A percentile compares a stretch with the other conserved stretches of the same genome.
These are phyloP conservation scores for Malus fusca DNA, from an alignment of 306 rosid genomes.

Conservation along the genomic window DNA sequence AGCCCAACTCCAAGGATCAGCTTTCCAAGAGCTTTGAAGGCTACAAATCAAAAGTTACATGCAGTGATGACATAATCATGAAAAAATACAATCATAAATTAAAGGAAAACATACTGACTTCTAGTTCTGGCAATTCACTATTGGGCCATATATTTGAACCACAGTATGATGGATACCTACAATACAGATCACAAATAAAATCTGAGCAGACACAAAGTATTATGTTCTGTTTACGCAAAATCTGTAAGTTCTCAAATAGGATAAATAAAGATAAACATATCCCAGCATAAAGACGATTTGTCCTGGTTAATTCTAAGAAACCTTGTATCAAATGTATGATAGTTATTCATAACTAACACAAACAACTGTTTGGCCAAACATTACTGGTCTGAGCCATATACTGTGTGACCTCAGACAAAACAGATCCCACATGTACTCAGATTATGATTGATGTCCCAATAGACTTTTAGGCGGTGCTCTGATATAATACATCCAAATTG, in stretches of 20 bases:
- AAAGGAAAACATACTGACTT: too few relatives aligned
- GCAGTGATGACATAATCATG: conserved; percentile 14
- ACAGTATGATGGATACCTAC: conserved; percentile 73
- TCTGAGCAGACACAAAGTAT: conserved; percentile 7
- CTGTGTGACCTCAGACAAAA: conserved; percentile 2
- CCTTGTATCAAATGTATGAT: background rate
- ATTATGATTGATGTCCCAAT: background rate
- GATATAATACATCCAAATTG: too few relatives aligned
- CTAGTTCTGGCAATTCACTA: too few relatives aligned
- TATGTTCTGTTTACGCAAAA: background rate
- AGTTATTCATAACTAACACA: background rate
- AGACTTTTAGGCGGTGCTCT: conserved; percentile 11
- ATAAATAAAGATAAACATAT: background rate
- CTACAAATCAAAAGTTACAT: conserved; percentile 32
- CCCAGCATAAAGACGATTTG: background rate
- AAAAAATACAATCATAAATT: background rate
- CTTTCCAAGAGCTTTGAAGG: conserved; percentile 91
- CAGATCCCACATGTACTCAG: background rate
- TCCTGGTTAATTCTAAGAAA: background rate
- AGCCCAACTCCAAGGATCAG: conserved; percentile 85
- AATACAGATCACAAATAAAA: conserved; percentile 16
- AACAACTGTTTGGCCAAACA: background rate
- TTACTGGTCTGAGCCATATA: conserved; percentile 9
- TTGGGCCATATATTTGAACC: too few relatives aligned
- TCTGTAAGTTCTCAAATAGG: background rate